These are phyloP conservation scores for Agapanthus africanus DNA, from an alignment of 106 monocot species.

Conservation along the genomic window DNA sequence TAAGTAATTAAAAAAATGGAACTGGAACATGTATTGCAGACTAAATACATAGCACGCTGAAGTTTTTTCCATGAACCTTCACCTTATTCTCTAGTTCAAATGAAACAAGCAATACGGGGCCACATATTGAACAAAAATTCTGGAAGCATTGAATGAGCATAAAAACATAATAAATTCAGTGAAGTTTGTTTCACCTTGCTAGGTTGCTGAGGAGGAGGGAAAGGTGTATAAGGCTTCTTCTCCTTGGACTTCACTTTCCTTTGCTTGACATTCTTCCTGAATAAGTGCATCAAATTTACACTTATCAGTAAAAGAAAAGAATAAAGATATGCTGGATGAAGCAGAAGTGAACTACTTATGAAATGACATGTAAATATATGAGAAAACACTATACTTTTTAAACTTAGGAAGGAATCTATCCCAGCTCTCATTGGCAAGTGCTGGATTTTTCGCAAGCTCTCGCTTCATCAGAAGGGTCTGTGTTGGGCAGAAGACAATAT, in stretches of 20 bases:
- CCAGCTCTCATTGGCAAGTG: slow-evolving; percentile 90
- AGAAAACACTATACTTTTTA: slow-evolving; percentile 57
- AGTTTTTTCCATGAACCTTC: not conserved
- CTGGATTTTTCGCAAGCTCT: slow-evolving; percentile 91
- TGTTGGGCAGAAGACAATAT: slow-evolving; percentile 8
- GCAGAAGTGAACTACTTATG: not conserved
- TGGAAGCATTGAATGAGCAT: not conserved
- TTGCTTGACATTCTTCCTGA: slow-evolving; percentile 95
- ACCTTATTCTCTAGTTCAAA: not conserved
- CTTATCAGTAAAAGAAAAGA: not conserved
- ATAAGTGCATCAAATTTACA: slow-evolving; percentile 12
- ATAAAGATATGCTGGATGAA: slow-evolving; percentile 1
- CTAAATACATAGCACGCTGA: too few relatives aligned
- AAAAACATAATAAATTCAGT: not conserved
- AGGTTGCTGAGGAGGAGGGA: slow-evolving; percentile 94
- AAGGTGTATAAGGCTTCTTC: slow-evolving; percentile 98
- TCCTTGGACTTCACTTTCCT: slow-evolving; percentile 74
- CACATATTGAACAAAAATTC: not conserved
- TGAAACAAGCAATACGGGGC: not conserved
- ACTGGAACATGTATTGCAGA: too few relatives aligned
- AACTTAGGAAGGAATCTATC: slow-evolving; percentile 97
- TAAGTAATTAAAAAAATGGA: not conserved
- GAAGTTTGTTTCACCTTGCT: slow-evolving; percentile 59
- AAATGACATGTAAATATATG: not conserved
- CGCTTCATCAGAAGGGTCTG: slow-evolving; percentile 92